These are phyloP conservation scores for Neocatenulostroma microsporum DNA, from an alignment of 2,329 filamentous ascomycete species.

Conservation along the genomic window DNA sequence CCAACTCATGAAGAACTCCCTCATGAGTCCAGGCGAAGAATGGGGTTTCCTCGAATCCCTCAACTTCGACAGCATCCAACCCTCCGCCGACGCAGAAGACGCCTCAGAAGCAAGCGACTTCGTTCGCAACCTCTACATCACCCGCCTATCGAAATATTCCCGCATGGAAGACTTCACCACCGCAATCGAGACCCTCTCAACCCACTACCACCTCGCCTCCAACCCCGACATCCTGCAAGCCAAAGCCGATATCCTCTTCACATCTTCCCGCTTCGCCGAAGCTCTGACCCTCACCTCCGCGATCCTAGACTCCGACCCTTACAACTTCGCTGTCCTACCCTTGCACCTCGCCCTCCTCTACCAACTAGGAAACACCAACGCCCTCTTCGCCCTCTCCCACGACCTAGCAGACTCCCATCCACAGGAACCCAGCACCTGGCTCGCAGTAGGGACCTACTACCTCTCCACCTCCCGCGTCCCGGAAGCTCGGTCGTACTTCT, in stretches of 20 bases:
- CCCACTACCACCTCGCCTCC: slow-evolving; percentile 77
- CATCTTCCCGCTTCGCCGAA: slow-evolving; percentile 86
- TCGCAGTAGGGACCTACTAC: slow-evolving; percentile 94
- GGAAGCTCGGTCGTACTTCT: slow-evolving; percentile 91
- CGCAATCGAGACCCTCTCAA: slow-evolving; percentile 83
- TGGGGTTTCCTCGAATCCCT: slow-evolving; percentile 81
- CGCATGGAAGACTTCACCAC: slow-evolving; percentile 74
- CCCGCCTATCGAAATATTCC: slow-evolving; percentile 87
- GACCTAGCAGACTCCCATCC: slow-evolving; percentile 88
- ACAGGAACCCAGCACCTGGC: slow-evolving; percentile 82
- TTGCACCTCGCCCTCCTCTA: slow-evolving; percentile 86
- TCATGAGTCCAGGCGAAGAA: slow-evolving; percentile 84
- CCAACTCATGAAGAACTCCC: slow-evolving; percentile 91
- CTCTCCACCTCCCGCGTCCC: slow-evolving; percentile 81
- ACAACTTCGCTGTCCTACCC: slow-evolving; percentile 83
- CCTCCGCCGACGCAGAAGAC: slow-evolving; percentile 49
- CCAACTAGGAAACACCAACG: slow-evolving; percentile 77
- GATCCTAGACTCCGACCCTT: slow-evolving; percentile 74
- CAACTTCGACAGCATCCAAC: slow-evolving; percentile 76
- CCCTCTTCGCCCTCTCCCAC: slow-evolving; percentile 84
- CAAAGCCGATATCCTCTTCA: slow-evolving; percentile 84
- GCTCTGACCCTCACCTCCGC: slow-evolving; percentile 75
- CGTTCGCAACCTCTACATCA: slow-evolving; percentile 92
- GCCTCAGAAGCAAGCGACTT: slow-evolving; percentile 88
- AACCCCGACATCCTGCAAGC: slow-evolving; percentile 90